phyloP scores from a whole-genome alignment of 164 flowering plant species.

The Berberis vulgaris region DNA sequence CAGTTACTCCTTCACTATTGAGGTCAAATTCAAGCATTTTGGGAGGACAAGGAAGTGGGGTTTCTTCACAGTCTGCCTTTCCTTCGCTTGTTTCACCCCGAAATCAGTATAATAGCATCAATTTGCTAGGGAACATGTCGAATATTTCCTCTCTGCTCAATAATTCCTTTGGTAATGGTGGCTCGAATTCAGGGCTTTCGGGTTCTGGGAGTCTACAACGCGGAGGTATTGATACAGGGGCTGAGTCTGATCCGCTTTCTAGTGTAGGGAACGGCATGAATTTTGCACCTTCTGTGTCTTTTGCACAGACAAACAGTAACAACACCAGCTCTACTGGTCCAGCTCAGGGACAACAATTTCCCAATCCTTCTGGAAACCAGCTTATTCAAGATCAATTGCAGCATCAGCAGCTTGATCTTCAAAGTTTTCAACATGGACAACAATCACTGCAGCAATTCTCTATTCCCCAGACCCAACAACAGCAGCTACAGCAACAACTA shows the following conservation, averaged over 20 bases:
- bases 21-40: constrained; percentile 37
- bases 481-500: neutral
- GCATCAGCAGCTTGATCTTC: constrained; percentile 59
- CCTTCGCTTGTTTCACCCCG: constrained; percentile 66
- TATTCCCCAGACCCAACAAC: constrained; percentile 11
- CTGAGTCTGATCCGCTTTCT: constrained; percentile 78
- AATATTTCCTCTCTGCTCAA: constrained; percentile 61
- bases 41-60: constrained; percentile 62
- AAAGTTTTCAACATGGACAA: constrained; percentile 65
- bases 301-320: constrained; percentile 32
- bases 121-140: constrained; percentile 60
- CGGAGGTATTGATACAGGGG: constrained; percentile 51
- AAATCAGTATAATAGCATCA: constrained; percentile 48
- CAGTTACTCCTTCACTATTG: constrained; percentile 27
- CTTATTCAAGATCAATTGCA: constrained; percentile 58
- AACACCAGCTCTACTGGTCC: constrained; percentile 47
- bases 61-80: constrained; percentile 50
- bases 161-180: constrained; percentile 76
- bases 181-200: constrained; percentile 45
- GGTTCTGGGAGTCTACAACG: constrained; percentile 54
- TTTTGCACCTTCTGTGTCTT: constrained; percentile 38
- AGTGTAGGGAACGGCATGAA: constrained; percentile 60
- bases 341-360: constrained; percentile 61
- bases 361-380: constrained; percentile 41
- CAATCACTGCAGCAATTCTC: constrained; percentile 57